A percentile compares a stretch with the other conserved stretches of the same genome.
phyloP scores from a whole-genome alignment of 129 eudicot species.

The Kitagawia praeruptora region DNA sequence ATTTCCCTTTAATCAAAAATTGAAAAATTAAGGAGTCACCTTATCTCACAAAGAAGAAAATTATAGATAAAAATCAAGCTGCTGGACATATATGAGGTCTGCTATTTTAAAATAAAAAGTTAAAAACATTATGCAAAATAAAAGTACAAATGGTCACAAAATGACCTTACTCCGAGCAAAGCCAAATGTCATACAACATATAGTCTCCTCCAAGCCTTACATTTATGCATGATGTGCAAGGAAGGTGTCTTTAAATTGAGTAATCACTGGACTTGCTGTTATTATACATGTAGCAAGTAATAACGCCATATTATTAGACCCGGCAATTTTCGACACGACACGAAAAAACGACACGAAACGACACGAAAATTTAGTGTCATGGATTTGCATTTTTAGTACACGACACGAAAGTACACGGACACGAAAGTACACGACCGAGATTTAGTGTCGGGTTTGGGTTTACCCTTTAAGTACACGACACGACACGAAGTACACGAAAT shows the following conservation, averaged over 20 bases:
- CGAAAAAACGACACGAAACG: too few relatives aligned
- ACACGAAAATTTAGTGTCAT: too few relatives aligned
- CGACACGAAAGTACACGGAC: too few relatives aligned
- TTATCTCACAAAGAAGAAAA: neutral
- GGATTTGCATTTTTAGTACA: too few relatives aligned
- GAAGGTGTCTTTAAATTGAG: neutral
- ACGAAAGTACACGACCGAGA: too few relatives aligned
- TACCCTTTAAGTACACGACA: too few relatives aligned
- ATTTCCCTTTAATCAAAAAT: neutral
- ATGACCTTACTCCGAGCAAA: neutral
- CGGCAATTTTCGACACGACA: too few relatives aligned
- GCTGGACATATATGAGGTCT: neutral
- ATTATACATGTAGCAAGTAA: conserved; percentile 3
- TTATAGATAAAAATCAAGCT: neutral
- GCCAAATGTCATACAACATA: neutral
- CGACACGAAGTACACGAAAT: too few relatives aligned
- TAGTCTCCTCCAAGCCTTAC: neutral
- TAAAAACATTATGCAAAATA: neutral
- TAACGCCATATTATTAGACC: too few relatives aligned
- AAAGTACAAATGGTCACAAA: neutral
- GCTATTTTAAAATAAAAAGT: neutral
- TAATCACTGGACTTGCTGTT: neutral
- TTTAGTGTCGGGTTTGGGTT: too few relatives aligned
- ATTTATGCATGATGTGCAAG: neutral
- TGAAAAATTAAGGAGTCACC: neutral